Evolutionary conservation across 2,329 filamentous ascomycete genomes (phyloP), one percentile per base, ranked within the genome.

Genomic region (Zasmidium cellare): DNA sequence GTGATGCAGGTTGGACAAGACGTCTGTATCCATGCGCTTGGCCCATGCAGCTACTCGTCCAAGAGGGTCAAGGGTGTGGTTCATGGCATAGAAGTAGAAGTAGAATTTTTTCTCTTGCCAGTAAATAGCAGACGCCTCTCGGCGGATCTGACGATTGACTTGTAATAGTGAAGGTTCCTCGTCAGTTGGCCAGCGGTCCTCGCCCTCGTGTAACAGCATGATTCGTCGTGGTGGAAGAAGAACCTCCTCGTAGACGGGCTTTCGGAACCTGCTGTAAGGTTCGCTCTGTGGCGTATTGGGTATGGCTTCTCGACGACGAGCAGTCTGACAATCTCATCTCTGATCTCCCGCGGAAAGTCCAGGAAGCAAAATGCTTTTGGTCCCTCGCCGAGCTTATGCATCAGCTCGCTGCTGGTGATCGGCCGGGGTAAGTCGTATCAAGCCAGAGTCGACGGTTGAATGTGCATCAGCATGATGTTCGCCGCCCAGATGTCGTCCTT

Each of bases 291-390:
- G n/a, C n/a, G n/a, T n/a, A n/a, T n/a, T n/a, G n/a, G n/a, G n/a
- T n/a, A n/a, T n/a, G n/a, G n/a, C n/a, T n/a, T 51, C 45, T 41
- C 16, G n/a, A 9, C 7, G 16, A 41, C 12, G 7, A 18, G 3
- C 6, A 41, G n/a, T n/a, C 35, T 5, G 5, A 9, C 7, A 2
- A 60, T 35, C 20, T 24, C 12, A 12, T 51, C 58, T 12, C 50
- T 46, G 3, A 57, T 14, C 28, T 55, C 58, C 19, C n/a, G 2
- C 12, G 58, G 58, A 9, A 60, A 24, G 9, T 54, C 51, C 35
- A 57, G 20, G 5, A 60, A 41, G 5, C 51, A 45, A 18, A 60
- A 57, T 22, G 54, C 50, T 41, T 52, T 48, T 23, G 50, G 50
- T 22, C 31, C 50, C 31, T 52, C 6, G 9, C 19, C 22, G 20